Base-by-base conservation (phyloP, 1,284 basidiomycete genomes). In the Cryptococcus jaspeensis region DNA sequence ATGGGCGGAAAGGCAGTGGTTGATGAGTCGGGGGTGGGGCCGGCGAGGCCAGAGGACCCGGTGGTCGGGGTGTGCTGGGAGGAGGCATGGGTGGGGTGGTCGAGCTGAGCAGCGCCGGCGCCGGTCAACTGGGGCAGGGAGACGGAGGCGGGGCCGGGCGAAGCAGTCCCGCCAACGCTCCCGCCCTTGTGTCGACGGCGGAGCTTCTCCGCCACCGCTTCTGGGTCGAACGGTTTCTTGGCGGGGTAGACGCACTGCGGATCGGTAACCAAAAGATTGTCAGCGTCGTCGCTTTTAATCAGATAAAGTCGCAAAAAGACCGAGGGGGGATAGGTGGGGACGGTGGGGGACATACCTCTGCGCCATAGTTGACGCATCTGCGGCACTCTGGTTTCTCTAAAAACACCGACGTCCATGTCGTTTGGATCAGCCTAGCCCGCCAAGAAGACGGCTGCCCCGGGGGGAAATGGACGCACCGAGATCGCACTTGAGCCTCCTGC, bases 401-500 rank as follows among this genome's bases (percentile, higher is more conserved):
- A 16, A 18, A 44, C 42, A 58, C 36, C 38, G 6, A 49, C 35
- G 41, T 37, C 5, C 15, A 13, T 4, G 16, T 41, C 7, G 20
- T 18, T 11, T 18, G 42, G 22, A 18, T 32, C 16, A 35, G 16
- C 40, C 45, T 25, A 18, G 42, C 16, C 23, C 40, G 11, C 4
- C 20, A 18, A n/a, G 35, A 37, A 15, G 28, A 38, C n/a, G 47
- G 15, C 20, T 20, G n/a, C 12, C n/a, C n/a, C 11, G 47, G 22
- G 5, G 18, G n/a, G 47, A 3, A 23, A 18, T 37, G 13, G 37
- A 61, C 65, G 51, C 45, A 70, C 71, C 66, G 32, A 65, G 58
- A 58, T 73, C 71, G 45, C 71, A 73, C 44, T 68, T 70, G 45
- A 73, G 60, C 38, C 71, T 50, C 16, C 71, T 58, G n/a, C 64